Evolutionary conservation across 495 filamentous ascomycete species (phyloP), one percentile per base, ranked within the genome.

Genomic region (Durotheca rogersii): DNA sequence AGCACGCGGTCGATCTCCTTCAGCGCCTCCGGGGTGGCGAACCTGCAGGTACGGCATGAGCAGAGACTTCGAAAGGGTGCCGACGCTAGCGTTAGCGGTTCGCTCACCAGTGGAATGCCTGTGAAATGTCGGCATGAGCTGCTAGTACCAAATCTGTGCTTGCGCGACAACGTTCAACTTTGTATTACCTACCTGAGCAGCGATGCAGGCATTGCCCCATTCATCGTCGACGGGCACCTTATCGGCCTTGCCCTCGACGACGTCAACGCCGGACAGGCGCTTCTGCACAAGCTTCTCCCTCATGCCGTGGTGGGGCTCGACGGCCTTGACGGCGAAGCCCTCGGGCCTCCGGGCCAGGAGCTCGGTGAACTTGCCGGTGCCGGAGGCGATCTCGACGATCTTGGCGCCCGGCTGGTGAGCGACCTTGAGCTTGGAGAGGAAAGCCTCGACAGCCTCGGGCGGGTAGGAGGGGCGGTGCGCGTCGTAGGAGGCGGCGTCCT

Each of bases 351-450:
- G 60, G 1, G 76, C 75, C 5, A 88, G 68, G 14, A 77, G 51
- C 54, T 83, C 76, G 2, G 82, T 86, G 56, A 85, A 82, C 53
- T 86, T 86, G 7, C 84, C 85, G 0, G 81, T 86, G 0, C 85
- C 85, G 3, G 80, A 75, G 0, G 74, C 85, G 16, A 89, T 65
- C 52, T 87, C 84, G 30, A 86, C 65, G 20, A 88, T 65, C 23
- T 65, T 65, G 15, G 78, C 73, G 12, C 64, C 62, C 6, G 62
- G 38, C 1, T 66, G 38, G 16, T 67, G 69, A 19, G 68, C 56
- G 16, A 86, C 56, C 4, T 67, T 55, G 20, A 82, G 63, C 19
- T 73, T 58, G 1, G 61, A 36, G 12, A 87, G 73, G 9, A 88
- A 74, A 29, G 63, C 53, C 4, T 76, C 66, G 37, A 84, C 74